Base-by-base conservation (phyloP, 2,329 filamentous ascomycete species). In the Calonectria pseudoturangicola region DNA sequence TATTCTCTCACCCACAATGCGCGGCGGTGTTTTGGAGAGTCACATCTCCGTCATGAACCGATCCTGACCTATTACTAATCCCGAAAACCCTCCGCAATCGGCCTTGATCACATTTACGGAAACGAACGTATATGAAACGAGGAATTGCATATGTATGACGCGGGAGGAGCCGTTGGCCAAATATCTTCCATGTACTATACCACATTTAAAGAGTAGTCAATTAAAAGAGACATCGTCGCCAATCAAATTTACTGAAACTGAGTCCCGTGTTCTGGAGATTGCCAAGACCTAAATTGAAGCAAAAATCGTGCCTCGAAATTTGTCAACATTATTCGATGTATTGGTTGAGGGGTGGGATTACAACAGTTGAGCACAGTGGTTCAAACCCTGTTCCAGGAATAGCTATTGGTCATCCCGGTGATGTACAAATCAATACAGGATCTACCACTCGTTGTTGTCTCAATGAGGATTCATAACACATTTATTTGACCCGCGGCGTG, bases 171-270 rank as follows among this genome's bases (percentile, higher is more conserved):
- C 54, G 58, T 64, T 68, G 48, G 65, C 65, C 65, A 71, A 65
- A 58, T 65, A 41, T 72, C 58, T 68, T 68, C 70, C 70, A 72
- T 72, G 70, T 72, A 72, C 70, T 68, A 68, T 72, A 68, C 56
- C 66, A 68, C 64, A 64, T 68, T 68, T 68, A 64, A 70, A 50
- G 58, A 72, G 65, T 58, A 21, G 48, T 68, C 70, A 68, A 68
- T 72, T 68, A 68, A 72, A 65, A 71, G 65, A 72, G 60, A 66
- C 70, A 68, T 72, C 70, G 65, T 65, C 66, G 58, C 70, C 56
- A 71, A 60, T 58, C 66, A 63, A 50, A n/a, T 30, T 30, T 21
- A 33, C 45, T n/a, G 36, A 33, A 63, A 48, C 28, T 25, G 41
- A 51, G 30, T 27, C 33, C 28, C 43, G 27, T 39, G 30, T 10